A percentile compares a stretch with the other conserved stretches of the same genome.
Conservation (phyloP, 2,329 filamentous ascomycete species). For the Cladophialophora yegresii region DNA sequence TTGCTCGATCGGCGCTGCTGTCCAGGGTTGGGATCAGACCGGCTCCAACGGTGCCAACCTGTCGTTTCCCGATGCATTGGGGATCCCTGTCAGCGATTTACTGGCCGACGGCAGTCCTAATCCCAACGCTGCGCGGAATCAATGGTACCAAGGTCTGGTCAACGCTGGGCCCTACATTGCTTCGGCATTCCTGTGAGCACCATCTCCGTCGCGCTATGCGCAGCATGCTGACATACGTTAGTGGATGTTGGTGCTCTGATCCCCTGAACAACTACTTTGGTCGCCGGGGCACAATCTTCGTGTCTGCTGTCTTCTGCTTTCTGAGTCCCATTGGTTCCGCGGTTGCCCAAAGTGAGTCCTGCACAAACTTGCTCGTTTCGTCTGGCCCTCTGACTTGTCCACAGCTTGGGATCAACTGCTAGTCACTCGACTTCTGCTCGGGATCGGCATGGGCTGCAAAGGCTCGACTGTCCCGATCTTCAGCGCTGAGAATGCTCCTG, state of each 20-base stretch:
- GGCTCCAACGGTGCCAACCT: conserved; percentile 58
- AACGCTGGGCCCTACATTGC: conserved; percentile 59
- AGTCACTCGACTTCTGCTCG: conserved; percentile 69
- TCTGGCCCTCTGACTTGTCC: neutral
- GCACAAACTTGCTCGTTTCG: neutral
- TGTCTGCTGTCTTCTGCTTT: conserved; percentile 61
- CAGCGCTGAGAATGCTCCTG: conserved; percentile 71
- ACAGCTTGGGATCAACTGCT: conserved; percentile 67
- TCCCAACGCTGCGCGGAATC: conserved; percentile 48
- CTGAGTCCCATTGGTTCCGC: conserved; percentile 62
- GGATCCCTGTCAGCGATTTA: conserved; percentile 44
- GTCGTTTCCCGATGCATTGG: conserved; percentile 51
- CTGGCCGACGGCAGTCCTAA: conserved; percentile 34
- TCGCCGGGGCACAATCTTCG: conserved; percentile 66
- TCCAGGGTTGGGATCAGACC: conserved; percentile 56
- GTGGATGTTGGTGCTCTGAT: conserved; percentile 71
- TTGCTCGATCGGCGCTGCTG: conserved; percentile 55
- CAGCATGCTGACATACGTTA: conserved; percentile 55
- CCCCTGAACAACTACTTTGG: conserved; percentile 72
- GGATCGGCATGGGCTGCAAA: conserved; percentile 76
- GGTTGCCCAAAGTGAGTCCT: conserved; percentile 60
- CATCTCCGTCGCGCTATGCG: conserved; percentile 53
- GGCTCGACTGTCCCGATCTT: conserved; percentile 75
- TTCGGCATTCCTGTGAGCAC: conserved; percentile 51
- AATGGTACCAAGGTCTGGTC: conserved; percentile 63